Conservation (phyloP, 768 basidiomycete genomes). For the Leccinellum luteum region DNA sequence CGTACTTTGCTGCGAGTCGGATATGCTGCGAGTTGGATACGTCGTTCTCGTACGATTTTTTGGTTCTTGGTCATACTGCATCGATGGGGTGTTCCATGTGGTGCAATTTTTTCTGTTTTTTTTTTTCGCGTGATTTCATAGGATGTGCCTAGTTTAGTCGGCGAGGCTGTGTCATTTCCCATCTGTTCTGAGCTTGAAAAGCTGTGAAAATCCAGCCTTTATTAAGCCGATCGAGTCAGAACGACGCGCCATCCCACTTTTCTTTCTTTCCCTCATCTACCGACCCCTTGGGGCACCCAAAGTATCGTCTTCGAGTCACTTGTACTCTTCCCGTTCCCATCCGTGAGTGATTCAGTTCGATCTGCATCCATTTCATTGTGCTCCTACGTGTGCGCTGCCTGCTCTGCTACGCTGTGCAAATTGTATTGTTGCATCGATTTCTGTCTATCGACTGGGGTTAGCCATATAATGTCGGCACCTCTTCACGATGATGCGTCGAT, state of each 20-base stretch:
- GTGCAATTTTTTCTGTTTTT: background rate
- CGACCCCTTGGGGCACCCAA: constrained; percentile 16
- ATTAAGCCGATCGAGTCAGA: constrained; percentile 34
- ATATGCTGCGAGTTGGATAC: background rate
- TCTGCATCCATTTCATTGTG: constrained; percentile 27
- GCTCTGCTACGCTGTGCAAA: constrained; percentile 21
- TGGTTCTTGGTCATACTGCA: background rate
- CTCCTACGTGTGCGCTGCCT: constrained; percentile 29
- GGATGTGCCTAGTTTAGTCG: constrained; percentile 6
- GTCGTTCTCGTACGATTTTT: background rate
- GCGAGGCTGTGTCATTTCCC: constrained; percentile 22
- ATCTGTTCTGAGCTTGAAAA: constrained; percentile 37
- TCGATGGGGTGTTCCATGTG: background rate
- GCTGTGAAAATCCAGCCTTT: constrained; percentile 28
- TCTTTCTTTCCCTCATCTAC: constrained; percentile 19
- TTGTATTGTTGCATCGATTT: constrained; percentile 20
- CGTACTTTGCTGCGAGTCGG: background rate
- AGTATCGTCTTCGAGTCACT: constrained; percentile 23
- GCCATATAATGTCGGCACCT: constrained; percentile 13
- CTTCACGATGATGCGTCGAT: constrained; percentile 15
- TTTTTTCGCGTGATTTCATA: background rate
- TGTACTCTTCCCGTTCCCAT: constrained; percentile 12
- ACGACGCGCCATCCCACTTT: background rate
- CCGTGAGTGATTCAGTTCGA: constrained; percentile 30
- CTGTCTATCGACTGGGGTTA: constrained; percentile 30